Base-by-base conservation (phyloP, 306 rosid species). In the Rosa persica region DNA sequence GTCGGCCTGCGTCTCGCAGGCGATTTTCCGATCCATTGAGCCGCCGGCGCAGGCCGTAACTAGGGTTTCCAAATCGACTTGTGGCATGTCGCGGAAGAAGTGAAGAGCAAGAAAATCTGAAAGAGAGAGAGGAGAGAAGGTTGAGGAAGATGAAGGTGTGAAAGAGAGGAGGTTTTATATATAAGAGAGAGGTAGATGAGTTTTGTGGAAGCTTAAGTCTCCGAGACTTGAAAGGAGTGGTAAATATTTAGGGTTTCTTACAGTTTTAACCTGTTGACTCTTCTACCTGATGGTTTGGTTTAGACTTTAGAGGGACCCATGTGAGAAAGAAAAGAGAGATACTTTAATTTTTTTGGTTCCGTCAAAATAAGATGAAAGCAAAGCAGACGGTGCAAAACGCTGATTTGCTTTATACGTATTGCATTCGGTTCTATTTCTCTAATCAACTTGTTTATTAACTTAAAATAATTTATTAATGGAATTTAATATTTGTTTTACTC, bases 1-100 rank as follows among this genome's bases (percentile, higher is more conserved):
- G 51, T 78, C 79, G 60, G 88, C 90, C n/a, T 78, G 91, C 6
- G 97, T 71, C 73, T 92, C 93, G 62, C 93, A 88, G 43, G 88
- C 86, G 46, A 93, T 75, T 82, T 89, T 93, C 61, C 93, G 80
- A 75, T 92, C 98, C 67, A 81, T 16, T 13, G 87, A 73, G 36
- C 86, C 89, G 15, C 91, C 98, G 67, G 97, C 88, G 42, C 92
- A 88, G 52, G 90, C 90, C n/a, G 93, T 80, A 48, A 91, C 98
- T 48, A 94, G 77, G 42, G 87, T 85, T 78, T 94, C 98, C 46
- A 93, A 86, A 83, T 93, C 98, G 39, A 92, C 89, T 81, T 89
- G 98, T 72, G 99, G 93, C 98, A 91, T 85, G 19, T 48, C 54
- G 38, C 17, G 6, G 10, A 71, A 4, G 8, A 69, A 27, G 2